Percentiles rank a stretch among this genome's conserved stretches.
Evolutionary conservation across 345 rosid species (phyloP).

Genomic region (Gossypium anomalum): DNA sequence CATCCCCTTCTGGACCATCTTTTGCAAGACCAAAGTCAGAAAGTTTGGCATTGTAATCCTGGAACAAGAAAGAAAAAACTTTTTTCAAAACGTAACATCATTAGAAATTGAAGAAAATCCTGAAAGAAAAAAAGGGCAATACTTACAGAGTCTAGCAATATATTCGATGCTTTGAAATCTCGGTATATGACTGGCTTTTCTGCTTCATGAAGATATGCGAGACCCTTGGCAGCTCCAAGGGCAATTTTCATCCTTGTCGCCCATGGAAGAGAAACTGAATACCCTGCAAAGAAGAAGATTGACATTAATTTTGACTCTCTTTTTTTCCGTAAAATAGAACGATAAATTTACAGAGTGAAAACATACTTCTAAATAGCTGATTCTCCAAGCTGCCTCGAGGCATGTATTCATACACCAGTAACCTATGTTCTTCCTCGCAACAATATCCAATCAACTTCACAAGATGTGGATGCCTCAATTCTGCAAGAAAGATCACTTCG

Average conservation of each 20-base stretch:
- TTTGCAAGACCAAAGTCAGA: slow-evolving; percentile 91
- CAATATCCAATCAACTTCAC: slow-evolving; percentile 89
- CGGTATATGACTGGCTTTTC: slow-evolving; percentile 87
- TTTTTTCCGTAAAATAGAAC: neutral
- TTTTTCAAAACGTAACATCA: neutral
- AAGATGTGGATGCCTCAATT: slow-evolving; percentile 68
- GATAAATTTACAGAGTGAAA: neutral
- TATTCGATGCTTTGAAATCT: slow-evolving; percentile 88
- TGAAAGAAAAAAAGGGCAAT: neutral
- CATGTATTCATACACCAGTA: slow-evolving; percentile 84
- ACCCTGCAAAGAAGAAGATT: slow-evolving; percentile 40
- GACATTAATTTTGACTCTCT: neutral
- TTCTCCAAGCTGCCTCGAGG: slow-evolving; percentile 93
- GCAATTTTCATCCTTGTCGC: slow-evolving; percentile 90
- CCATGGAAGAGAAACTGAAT: slow-evolving; percentile 76
- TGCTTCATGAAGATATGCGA: slow-evolving; percentile 80
- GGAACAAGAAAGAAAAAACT: slow-evolving; percentile 8
- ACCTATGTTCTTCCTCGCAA: slow-evolving; percentile 83
- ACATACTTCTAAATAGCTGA: slow-evolving; percentile 77
- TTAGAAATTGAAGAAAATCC: neutral
- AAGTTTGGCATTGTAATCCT: slow-evolving; percentile 80
- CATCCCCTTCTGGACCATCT: slow-evolving; percentile 95
- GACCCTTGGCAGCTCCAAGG: slow-evolving; percentile 87
- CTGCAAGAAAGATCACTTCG: slow-evolving; percentile 81
- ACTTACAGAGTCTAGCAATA: slow-evolving; percentile 77